Evolutionary conservation across 2,329 filamentous ascomycete genomes (phyloP), one percentile per base, ranked within the genome.

Genomic region (Fusarium oligoseptatum): DNA sequence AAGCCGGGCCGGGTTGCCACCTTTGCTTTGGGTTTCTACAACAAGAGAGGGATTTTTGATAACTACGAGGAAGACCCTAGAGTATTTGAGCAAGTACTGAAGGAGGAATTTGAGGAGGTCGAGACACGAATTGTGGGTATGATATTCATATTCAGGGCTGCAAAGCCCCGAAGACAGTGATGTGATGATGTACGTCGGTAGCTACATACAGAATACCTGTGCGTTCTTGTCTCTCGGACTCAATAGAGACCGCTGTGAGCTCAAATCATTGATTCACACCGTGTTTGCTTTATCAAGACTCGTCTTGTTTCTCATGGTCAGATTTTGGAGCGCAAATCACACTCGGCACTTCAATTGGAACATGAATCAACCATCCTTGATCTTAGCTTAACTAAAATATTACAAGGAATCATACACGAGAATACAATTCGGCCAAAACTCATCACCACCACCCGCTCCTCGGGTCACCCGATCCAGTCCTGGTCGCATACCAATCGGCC

Each of bases 81-180:
- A 3, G 20, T 66, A 4, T 6, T 71, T 29, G 45, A 3, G 2
- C 45, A 58, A 27, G 60, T 56, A 3, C 41, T 71, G 32, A 20
- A 22, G 15, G 39, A 43, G 1, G 66, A 37, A 6, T 71, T 71
- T 12, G 55, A 71, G 15, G 55, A 71, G 32, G 66, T 69, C 4
- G 68, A 69, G 20, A 61, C 68, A 3, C 48, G 50, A 17, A 37
- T 71, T 27, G 56, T 71, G 20, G 60, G 37, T 10, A 58, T 71
- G 56, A 65, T 71, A 45, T 71, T 68, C n/a, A n/a, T 71, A 20
- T 71, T 71, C 20, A 61, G 29, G n/a, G 68, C 66, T 2, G n/a
- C 55, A 2, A 69, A 68, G 36, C 68, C 68, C 24, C 37, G 65
- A 11, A 58, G 8, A 12, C 36, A 22, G n/a, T 43, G n/a, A 43